A percentile compares a stretch with the other conserved stretches of the same genome.
Conservation (phyloP, 768 basidiomycete genomes). For the Paxillus involutus region DNA sequence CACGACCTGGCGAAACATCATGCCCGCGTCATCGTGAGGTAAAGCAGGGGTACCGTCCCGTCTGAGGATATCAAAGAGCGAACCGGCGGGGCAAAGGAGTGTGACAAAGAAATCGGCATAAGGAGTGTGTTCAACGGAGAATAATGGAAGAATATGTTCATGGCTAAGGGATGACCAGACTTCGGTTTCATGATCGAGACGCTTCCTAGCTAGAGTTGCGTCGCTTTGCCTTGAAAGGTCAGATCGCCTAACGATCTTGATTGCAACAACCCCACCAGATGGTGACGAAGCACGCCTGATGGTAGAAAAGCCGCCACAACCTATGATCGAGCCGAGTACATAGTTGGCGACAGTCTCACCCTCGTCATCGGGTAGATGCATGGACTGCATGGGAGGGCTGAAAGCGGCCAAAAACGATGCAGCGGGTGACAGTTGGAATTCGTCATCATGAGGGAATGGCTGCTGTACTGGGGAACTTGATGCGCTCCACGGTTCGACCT, state of each 20-base stretch:
- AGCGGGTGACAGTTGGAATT: constrained; percentile 54
- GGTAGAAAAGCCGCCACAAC: constrained; percentile 78
- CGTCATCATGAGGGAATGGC: constrained; percentile 12
- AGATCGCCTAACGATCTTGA: constrained; percentile 75
- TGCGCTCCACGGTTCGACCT: constrained; percentile 1
- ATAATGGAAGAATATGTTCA: constrained; percentile 85
- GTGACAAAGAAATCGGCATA: constrained; percentile 82
- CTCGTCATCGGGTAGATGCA: constrained; percentile 57
- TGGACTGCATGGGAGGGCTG: constrained; percentile 37
- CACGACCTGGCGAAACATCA: constrained; percentile 86
- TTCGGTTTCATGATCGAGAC: constrained; percentile 66
- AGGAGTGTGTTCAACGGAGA: constrained; percentile 55
- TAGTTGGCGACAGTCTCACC: constrained; percentile 71
- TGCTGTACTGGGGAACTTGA: not conserved
- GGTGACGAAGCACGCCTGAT: constrained; percentile 69
- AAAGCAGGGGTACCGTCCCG: constrained; percentile 67
- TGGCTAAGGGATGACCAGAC: constrained; percentile 79
- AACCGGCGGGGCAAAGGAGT: constrained; percentile 80
- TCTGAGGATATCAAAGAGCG: constrained; percentile 80
- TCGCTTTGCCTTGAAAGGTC: constrained; percentile 55
- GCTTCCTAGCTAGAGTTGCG: constrained; percentile 47
- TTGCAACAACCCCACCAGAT: constrained; percentile 69
- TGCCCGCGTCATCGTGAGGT: constrained; percentile 75
- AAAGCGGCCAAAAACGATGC: constrained; percentile 74
- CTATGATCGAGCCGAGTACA: constrained; percentile 72